Conservation (phyloP, 345 rosid genomes). For the Trapa bicornis region DNA sequence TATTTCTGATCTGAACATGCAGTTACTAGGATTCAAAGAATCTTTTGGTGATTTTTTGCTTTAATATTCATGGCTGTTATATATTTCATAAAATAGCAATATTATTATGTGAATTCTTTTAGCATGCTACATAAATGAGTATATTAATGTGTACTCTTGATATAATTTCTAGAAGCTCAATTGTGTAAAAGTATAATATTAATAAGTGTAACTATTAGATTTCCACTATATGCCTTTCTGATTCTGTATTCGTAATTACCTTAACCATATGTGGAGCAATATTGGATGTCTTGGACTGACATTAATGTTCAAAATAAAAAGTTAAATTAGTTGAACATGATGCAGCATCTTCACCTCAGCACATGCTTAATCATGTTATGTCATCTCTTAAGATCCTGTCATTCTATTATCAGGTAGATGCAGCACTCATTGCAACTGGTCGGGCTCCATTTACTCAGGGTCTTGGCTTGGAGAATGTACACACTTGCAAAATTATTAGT, state of each 20-base stretch:
- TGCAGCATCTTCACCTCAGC: neutral
- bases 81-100: neutral
- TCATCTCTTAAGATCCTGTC: neutral
- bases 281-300: neutral
- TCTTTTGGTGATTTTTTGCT: neutral
- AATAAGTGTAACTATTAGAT: neutral
- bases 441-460: constrained; percentile 97
- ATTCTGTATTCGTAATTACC: neutral
- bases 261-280: neutral
- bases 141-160: neutral
- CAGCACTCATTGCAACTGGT: constrained; percentile 98
- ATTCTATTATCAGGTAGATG: constrained; percentile 57
- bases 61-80: neutral
- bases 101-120: neutral
- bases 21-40: neutral
- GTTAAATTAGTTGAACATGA: neutral
- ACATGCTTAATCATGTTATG: neutral
- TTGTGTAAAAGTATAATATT: neutral
- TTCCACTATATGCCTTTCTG: neutral
- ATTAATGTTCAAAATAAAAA: neutral
- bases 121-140: neutral
- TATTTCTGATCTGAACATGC: neutral
- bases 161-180: neutral
- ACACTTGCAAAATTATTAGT: constrained; percentile 9
- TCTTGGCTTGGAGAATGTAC: constrained; percentile 91